Base-by-base conservation (phyloP, 2,329 filamentous ascomycete genomes). In the Ophiostoma piceae region DNA sequence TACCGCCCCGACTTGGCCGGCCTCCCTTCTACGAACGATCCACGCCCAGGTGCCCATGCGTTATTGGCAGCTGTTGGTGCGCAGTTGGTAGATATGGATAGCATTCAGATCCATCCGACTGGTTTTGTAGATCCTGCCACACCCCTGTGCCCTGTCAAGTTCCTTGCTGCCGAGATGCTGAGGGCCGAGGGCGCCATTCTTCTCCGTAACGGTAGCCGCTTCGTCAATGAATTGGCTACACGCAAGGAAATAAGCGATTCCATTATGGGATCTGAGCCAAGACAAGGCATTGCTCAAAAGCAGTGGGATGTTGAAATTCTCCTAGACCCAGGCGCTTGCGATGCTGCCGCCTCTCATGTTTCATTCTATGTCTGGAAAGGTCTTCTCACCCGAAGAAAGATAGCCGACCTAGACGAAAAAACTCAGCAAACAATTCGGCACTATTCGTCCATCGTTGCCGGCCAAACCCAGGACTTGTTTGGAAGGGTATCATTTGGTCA, bases 401-500 rank as follows among this genome's bases (percentile, higher is more conserved):
- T 95, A 75, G 85, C 91, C 81, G 88, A 98, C 83, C 88, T 99
- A 54, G 94, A 93, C 79, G 88, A 91, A 64, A 90, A 92, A 75
- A 90, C 98, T 72, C 89, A 94, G 81, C 88, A 90, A 83, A 95
- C 93, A 72, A 97, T 98, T 85, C 86, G 88, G 74, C 90, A 91
- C 72, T 98, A 99, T 87, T 98, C 98, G 80, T 86, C 87, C 74
- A 96, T 97, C 76, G 94, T 94, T 74, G 92, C 94, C 11, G 95
- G 94, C 82, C 95, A 97, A 86, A 87, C 94, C 83, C 96, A 96
- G 88, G 95, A 98, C 77, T 90, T 91, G 6, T 97, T 91, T 87
- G 90, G 90, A 84, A 98, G 98, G 90, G 93, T 92, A 80, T 97
- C 94, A 87, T 97, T 97, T 90, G 94, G 97, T 87, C 98, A 97